Conservation (phyloP, 2,329 filamentous ascomycete species). For the Beauveria sp. region DNA sequence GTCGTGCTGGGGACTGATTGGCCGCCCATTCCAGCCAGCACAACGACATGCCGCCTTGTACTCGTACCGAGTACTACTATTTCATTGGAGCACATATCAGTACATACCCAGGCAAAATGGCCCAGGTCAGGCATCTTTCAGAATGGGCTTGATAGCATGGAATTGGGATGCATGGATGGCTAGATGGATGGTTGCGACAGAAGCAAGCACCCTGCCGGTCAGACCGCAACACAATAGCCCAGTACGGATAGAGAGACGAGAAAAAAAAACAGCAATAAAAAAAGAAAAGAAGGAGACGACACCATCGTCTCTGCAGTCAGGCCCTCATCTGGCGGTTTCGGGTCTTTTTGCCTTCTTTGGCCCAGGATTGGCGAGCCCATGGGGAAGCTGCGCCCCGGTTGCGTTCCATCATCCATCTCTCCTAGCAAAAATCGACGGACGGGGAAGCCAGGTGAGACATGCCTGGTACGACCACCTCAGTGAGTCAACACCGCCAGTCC, state of each 20-base stretch:
- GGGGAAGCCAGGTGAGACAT: not conserved
- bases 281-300: not conserved
- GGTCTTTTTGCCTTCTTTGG: conserved; percentile 9
- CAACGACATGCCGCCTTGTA: not conserved
- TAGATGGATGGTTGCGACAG: not conserved
- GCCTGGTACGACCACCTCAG: not conserved
- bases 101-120: too few relatives aligned
- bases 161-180: not conserved
- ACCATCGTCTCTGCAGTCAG: not conserved
- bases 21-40: conserved; percentile 17
- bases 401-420: conserved; percentile 1
- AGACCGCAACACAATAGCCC: too few relatives aligned
- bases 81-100: too few relatives aligned
- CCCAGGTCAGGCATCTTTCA: too few relatives aligned
- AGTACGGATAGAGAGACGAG: not conserved
- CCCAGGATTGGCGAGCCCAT: conserved; percentile 9
- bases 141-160: too few relatives aligned
- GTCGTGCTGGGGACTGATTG: conserved; percentile 27
- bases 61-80: not conserved
- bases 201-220: not conserved
- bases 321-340: conserved; percentile 2
- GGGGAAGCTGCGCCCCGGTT: conserved; percentile 4
- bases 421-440: not conserved
- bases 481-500: not conserved
- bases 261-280: not conserved